Evolutionary conservation across 2,329 filamentous ascomycete species (phyloP), one percentile per base, ranked within the genome.

Genomic region (Cryphonectria parasitica): DNA sequence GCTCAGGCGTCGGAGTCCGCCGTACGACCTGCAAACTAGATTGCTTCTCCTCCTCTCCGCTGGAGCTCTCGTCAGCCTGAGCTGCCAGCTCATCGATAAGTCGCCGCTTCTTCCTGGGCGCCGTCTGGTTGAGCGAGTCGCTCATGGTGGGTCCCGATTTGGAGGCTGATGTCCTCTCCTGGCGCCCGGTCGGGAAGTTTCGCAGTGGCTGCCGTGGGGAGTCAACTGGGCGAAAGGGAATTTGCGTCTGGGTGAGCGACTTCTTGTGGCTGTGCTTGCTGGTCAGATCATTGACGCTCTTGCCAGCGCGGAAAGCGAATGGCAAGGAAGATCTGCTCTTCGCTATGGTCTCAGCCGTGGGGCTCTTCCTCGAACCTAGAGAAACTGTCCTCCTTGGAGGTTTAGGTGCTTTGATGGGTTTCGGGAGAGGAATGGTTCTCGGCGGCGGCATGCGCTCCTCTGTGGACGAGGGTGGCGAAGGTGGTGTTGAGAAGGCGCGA

Each of bases 51-150:
- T 75, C 76, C 6, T 76, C 76, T 22, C 76, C 76, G 31, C 77
- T 79, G 2, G 77, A 75, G 66, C 77, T 80, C 8, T 80, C 78
- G 19, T 79, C 77, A 45, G 76, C 79, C 73, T 84, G 83, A 1
- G 80, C 81, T 8, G 78, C 79, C 28, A 85, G 74, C 0, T 81
- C 76, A 75, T 85, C 83, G 43, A 85, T 85, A 56, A 85, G 73
- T 28, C 83, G 80, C 64, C 75, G 73, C 22, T 72, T 71, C 25
- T 69, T 69, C 15, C 68, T 66, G 39, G 71, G 68, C 5, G 66
- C 71, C 28, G 49, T 68, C 56, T 71, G 69, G n/a, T 39, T 64
- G 36, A 67, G 64, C 68, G 66, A 64, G 49, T 63, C 63, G 61
- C 63, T 45, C 61, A 58, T 61, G 41, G 69, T 68, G 70, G 68